Conservation (phyloP, 352 stramenopile genomes). For the Pythium rishiriense region DNA sequence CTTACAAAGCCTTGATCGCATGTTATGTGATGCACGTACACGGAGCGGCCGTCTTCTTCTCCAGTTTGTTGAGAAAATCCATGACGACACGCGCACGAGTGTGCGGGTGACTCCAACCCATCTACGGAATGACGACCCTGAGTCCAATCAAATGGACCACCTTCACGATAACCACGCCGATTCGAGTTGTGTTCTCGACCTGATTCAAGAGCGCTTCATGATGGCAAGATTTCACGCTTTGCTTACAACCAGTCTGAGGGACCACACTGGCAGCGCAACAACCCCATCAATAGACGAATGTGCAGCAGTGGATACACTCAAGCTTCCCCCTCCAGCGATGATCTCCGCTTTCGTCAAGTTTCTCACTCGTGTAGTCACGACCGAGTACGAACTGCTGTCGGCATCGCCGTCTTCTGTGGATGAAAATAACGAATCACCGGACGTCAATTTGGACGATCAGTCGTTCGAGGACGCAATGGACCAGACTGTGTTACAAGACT, state of each 20-base stretch:
- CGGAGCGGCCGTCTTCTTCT: conserved; percentile 20
- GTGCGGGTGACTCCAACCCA: conserved; percentile 7
- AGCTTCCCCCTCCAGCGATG: conserved; percentile 23
- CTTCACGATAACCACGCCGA: neutral
- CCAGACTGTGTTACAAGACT: conserved; percentile 20
- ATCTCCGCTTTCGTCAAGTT: conserved; percentile 27
- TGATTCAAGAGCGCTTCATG: conserved; percentile 12
- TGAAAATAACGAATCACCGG: neutral
- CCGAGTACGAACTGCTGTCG: conserved; percentile 25
- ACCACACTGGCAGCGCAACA: neutral
- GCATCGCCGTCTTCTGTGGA: neutral
- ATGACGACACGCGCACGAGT: conserved; percentile 13
- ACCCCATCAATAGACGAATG: conserved; percentile 4
- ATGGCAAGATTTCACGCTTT: conserved; percentile 1
- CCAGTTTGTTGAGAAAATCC: conserved; percentile 26
- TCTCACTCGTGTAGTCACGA: conserved; percentile 22
- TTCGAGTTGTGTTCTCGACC: neutral
- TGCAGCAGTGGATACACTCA: conserved; percentile 10
- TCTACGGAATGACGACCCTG: neutral
- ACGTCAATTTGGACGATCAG: conserved; percentile 7
- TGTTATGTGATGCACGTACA: conserved; percentile 20
- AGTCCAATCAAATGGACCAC: conserved; percentile 8
- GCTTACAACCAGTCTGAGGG: neutral
- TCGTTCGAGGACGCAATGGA: conserved; percentile 15
- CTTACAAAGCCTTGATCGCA: neutral